Evolutionary conservation across 1,284 basidiomycete species (phyloP), one percentile per base, ranked within the genome.

Genomic region (Ganoderma boninense): DNA sequence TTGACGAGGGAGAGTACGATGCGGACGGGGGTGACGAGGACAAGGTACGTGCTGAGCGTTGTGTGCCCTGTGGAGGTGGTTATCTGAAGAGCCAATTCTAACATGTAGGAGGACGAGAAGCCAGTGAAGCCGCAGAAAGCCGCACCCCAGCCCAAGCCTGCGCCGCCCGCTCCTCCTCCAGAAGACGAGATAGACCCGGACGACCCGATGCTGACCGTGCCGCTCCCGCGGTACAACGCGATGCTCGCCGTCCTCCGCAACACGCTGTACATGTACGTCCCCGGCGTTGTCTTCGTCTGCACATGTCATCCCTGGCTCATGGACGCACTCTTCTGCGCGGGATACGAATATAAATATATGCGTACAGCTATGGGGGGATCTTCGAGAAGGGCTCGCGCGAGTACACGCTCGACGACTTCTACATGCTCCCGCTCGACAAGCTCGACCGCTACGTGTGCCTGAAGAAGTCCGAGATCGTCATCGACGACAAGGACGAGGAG

Each of bases 191-290:
- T 83, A 35, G 90, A 94, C 74, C 84, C 85, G 0, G 90, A 95
- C 67, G 95, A 97, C 77, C 95, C 95, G 0, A 83, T 85, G 44
- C 83, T 88, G 70, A 92, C 92, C 0, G 82, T 87, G 0, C 97
- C 97, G 0, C 83, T 94, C 11, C 87, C 91, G 1, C 86, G 96
- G n/a, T 98, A 97, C 82, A 98, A 98, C 75, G 89, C 95, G 2
- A 97, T 98, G 95, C 84, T 97, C 11, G 92, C 95, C 0, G 91
- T 97, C 2, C 85, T 96, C 63, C 88, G 92, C 43, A 97, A 97
- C 79, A 96, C 92, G 0, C 82, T 97, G 0, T 97, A 94, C 80
- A 91, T 97, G 93, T 95, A 72, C 59, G 91, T 78, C n/a, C 35
- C 35, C 35, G 75, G n/a, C n/a, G n/a, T n/a, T n/a, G n/a, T n/a